These are phyloP conservation scores for Elsinoe necatrix DNA, from an alignment of 2,329 filamentous ascomycete species.

Conservation along the genomic window DNA sequence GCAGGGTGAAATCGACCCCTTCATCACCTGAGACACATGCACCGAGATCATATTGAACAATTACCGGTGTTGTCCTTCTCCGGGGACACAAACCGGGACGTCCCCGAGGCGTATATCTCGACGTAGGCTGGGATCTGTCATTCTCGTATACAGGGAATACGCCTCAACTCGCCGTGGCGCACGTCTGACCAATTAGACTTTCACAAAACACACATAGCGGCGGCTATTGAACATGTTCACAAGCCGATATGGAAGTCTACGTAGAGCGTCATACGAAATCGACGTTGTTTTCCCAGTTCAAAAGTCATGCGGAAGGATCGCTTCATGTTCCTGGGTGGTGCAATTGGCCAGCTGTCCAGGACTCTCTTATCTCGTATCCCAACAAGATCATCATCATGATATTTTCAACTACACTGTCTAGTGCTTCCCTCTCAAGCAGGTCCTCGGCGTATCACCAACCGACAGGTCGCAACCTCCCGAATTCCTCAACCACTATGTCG, in stretches of 20 bases:
- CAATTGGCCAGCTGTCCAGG: too few species aligned
- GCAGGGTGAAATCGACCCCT: not conserved
- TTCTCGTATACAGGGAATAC: too few species aligned
- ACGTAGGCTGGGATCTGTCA: not conserved
- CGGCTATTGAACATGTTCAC: too few species aligned
- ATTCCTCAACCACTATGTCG: slow-evolving; percentile 11
- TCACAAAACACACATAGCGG: too few species aligned
- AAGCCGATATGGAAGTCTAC: too few species aligned
- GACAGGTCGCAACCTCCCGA: slow-evolving; percentile 6
- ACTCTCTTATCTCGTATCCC: too few species aligned
- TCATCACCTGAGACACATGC: not conserved
- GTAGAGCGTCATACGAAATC: too few species aligned
- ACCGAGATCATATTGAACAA: not conserved
- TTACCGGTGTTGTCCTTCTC: not conserved
- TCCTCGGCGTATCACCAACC: not conserved
- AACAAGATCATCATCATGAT: not conserved
- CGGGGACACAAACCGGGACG: not conserved
- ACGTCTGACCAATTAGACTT: too few species aligned
- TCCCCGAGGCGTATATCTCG: not conserved
- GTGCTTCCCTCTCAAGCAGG: not conserved
- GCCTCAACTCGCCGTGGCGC: too few species aligned
- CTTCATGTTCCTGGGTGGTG: too few species aligned
- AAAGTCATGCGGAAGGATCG: too few species aligned
- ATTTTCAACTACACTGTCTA: not conserved
- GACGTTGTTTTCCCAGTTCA: too few species aligned